Base-by-base conservation (phyloP, 768 basidiomycete species). In the Mycena polygramma region DNA sequence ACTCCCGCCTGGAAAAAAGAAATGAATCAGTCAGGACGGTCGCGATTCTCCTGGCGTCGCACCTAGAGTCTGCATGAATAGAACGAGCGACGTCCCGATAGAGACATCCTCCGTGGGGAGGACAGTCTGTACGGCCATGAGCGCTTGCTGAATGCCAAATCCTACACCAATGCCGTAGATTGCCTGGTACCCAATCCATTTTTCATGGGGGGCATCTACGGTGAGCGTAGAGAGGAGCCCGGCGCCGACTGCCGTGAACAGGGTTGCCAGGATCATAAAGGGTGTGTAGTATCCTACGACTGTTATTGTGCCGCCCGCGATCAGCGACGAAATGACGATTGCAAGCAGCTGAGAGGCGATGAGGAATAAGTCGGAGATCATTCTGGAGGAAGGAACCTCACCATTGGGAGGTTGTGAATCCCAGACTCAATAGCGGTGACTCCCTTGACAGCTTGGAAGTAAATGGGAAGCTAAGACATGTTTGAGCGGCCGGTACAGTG, bases 371-470 rank as follows among this genome's bases (percentile, higher is more conserved):
- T n/a, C n/a, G n/a, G n/a, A n/a, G n/a, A n/a, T n/a, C n/a, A n/a
- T n/a, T n/a, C n/a, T n/a, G n/a, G n/a, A n/a, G n/a, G n/a, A n/a
- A n/a, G n/a, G n/a, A n/a, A n/a, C n/a, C n/a, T n/a, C n/a, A n/a
- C 77, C 53, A 83, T 55, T 2, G 81, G 73, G 54, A 88, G 80
- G 19, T 79, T 68, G 48, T 82, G 63, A 57, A 77, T 69, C 7
- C 76, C 83, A 0, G 84, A 82, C 15, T 66, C 19, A 7, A 83
- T 70, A 0, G 87, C 80, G 6, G 79, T 77, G 11, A 73, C 76
- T 17, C 78, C 81, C 45, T 81, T 81, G 75, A 80, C 80, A 0
- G 82, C 83, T 72, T 86, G 84, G 69, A 77, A 75, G 63, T 73
- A 75, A 8, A 75, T 52, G 35, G 69, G 64, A 0, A 71, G 57